These are phyloP conservation scores for Testicularia cyperi DNA, from an alignment of 1,284 basidiomycete genomes.

Conservation along the genomic window DNA sequence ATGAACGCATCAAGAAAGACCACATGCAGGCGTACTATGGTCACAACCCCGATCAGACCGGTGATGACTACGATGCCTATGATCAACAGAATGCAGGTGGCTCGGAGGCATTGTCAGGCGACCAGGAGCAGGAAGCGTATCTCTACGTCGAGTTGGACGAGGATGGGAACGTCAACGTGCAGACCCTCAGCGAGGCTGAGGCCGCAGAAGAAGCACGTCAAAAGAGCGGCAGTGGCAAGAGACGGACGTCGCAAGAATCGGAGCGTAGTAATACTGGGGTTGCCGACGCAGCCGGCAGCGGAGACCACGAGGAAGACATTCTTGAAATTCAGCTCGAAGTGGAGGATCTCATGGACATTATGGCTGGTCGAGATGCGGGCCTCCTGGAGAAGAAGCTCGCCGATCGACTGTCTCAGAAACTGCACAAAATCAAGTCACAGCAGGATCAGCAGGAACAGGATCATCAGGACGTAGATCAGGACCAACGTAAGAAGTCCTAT, in stretches of 20 bases:
- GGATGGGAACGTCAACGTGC: conserved; percentile 10
- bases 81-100: neutral
- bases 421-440: conserved; percentile 2
- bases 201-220: neutral
- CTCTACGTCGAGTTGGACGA: conserved; percentile 18
- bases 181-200: conserved; percentile 1
- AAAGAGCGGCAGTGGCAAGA: neutral
- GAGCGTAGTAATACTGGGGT: too few relatives aligned
- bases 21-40: conserved; percentile 3
- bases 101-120: too few relatives aligned
- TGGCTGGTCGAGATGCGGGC: conserved; percentile 8
- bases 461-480: neutral
- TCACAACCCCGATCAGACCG: conserved; percentile 1
- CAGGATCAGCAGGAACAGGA: conserved; percentile 5
- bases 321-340: conserved; percentile 25
- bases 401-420: conserved; percentile 12
- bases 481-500: neutral
- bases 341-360: conserved; percentile 16
- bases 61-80: neutral
- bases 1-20: conserved; percentile 3
- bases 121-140: conserved; percentile 6
- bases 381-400: conserved; percentile 19
- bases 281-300: too few relatives aligned
- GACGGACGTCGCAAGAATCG: conserved; percentile 15
- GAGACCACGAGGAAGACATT: conserved; percentile 2